These are phyloP conservation scores for Roridomyces roridus DNA, from an alignment of 768 basidiomycete species.

Conservation along the genomic window DNA sequence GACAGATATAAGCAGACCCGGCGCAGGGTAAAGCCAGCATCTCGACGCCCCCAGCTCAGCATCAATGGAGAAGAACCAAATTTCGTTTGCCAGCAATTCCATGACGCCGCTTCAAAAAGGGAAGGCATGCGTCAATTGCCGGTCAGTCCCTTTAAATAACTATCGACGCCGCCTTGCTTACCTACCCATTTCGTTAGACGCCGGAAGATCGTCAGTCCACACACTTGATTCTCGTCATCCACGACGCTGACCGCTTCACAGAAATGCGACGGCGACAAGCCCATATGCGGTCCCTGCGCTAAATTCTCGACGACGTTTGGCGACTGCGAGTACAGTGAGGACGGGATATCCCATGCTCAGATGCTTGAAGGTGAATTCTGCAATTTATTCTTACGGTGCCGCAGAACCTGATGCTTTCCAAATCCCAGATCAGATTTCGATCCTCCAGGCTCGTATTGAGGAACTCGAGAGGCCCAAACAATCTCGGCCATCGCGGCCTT, in stretches of 20 bases:
- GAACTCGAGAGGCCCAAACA: conserved; percentile 8
- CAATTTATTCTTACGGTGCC: not conserved
- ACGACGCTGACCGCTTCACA: not conserved
- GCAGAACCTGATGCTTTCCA: not conserved
- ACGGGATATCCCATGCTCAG: conserved; percentile 14
- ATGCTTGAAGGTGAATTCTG: conserved; percentile 16
- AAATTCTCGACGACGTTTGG: conserved; percentile 5
- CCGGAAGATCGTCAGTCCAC: conserved; percentile 12
- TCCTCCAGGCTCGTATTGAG: conserved; percentile 18
- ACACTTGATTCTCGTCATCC: not conserved
- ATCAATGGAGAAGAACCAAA: not conserved
- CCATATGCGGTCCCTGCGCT: conserved; percentile 21
- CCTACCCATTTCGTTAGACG: not conserved
- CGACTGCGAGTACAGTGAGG: conserved; percentile 23
- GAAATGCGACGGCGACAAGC: conserved; percentile 22
- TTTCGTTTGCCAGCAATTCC: not conserved
- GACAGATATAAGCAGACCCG: too few relatives aligned
- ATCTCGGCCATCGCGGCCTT: not conserved
- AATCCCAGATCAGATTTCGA: conserved; percentile 19
- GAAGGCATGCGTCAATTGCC: conserved; percentile 16
- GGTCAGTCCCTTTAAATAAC: conserved; percentile 4
- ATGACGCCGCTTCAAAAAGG: conserved; percentile 11
- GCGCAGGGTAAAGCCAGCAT: too few relatives aligned
- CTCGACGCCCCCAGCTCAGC: too few relatives aligned
- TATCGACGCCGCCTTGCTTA: not conserved